phyloP scores from a whole-genome alignment of 2,329 filamentous ascomycete genomes.

The Epichloe typhina region DNA sequence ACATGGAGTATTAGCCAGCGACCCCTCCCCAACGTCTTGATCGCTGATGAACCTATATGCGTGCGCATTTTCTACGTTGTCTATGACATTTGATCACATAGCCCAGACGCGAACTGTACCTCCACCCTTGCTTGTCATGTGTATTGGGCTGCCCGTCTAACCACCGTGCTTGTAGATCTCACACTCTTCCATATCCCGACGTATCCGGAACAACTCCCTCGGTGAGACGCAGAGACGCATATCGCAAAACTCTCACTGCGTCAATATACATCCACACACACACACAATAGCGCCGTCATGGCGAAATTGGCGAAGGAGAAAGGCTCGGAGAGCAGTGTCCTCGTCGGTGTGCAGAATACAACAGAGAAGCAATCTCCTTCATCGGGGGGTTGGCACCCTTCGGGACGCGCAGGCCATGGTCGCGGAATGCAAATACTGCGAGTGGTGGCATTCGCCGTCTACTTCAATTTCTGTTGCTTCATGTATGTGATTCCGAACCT shows the following conservation, averaged over 20 bases:
- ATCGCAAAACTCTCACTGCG: not conserved
- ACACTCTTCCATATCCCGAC: not conserved
- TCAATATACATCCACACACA: not conserved
- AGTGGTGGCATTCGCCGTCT: conserved; percentile 36
- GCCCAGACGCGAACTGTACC: no score
- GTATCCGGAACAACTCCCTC: not conserved
- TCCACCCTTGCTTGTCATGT: no score
- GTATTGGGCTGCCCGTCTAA: not conserved
- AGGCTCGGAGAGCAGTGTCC: conserved; percentile 13
- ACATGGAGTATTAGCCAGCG: not conserved
- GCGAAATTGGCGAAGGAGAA: conserved; percentile 11
- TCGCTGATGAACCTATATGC: not conserved
- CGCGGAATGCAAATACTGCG: conserved; percentile 35
- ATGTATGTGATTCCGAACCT: conserved; percentile 21
- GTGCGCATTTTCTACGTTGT: not conserved
- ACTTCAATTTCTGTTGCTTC: conserved; percentile 36
- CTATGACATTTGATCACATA: not conserved
- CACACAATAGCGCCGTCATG: conserved; percentile 10
- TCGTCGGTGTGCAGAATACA: conserved; percentile 13
- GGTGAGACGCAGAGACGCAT: no score
- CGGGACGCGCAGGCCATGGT: conserved; percentile 41
- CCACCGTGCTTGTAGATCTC: not conserved
- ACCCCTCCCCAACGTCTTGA: not conserved
- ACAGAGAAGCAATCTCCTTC: conserved; percentile 7
- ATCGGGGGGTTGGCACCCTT: conserved; percentile 31